Conservation (phyloP, 768 basidiomycete species). For the Daedaleopsis sinensis region DNA sequence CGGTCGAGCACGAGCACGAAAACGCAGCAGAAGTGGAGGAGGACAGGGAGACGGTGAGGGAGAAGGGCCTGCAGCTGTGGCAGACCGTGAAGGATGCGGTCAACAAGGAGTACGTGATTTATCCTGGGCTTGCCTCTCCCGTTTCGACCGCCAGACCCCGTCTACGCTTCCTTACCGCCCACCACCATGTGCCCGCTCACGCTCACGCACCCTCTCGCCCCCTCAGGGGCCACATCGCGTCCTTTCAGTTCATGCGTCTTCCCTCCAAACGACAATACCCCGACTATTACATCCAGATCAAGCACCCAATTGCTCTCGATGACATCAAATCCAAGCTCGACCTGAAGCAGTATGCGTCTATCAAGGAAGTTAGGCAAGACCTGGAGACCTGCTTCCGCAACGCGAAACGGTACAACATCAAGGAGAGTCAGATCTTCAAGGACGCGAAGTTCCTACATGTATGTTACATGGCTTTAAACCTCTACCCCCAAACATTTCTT, state of each 20-base stretch:
- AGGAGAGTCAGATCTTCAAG: slow-evolving; percentile 75
- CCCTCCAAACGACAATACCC: slow-evolving; percentile 76
- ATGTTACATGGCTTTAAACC: slow-evolving; percentile 30
- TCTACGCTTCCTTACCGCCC: slow-evolving; percentile 25
- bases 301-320: slow-evolving; percentile 82
- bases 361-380: slow-evolving; percentile 70
- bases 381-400: slow-evolving; percentile 81
- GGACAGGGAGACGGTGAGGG: slow-evolving; percentile 48
- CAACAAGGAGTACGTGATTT: slow-evolving; percentile 83
- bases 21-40: slow-evolving; percentile 32
- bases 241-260: slow-evolving; percentile 66
- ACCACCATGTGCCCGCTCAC: slow-evolving; percentile 30
- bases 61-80: slow-evolving; percentile 74
- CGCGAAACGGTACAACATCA: slow-evolving; percentile 81
- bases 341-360: slow-evolving; percentile 55
- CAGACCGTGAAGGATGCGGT: slow-evolving; percentile 79
- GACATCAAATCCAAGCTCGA: slow-evolving; percentile 86
- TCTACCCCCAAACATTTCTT: not conserved
- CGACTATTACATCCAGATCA: slow-evolving; percentile 85
- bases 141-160: slow-evolving; percentile 29
- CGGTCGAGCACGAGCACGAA: slow-evolving; percentile 36
- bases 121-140: slow-evolving; percentile 25
- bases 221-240: slow-evolving; percentile 63
- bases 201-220: slow-evolving; percentile 12
- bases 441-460: slow-evolving; percentile 86